Conservation (phyloP, 495 filamentous ascomycete species). For the Friedmanniomyces simplex region DNA sequence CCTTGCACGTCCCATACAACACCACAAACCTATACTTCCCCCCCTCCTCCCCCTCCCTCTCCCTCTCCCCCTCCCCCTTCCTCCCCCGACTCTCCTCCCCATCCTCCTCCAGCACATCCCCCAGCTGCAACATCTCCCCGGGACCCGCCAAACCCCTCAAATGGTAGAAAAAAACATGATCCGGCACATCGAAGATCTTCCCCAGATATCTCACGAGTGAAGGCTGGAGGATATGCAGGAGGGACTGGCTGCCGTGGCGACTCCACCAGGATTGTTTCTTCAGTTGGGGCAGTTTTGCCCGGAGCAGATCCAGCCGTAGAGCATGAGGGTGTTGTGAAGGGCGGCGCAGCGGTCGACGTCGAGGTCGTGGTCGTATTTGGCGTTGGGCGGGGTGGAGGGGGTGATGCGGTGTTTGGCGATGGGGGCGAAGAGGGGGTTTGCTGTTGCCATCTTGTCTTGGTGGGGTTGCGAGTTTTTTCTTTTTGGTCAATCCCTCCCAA, state of each 20-base stretch:
- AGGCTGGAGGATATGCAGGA: neutral
- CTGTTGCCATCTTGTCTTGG: neutral
- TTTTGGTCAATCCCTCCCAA: too few species aligned
- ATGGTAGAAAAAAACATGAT: slow-evolving; percentile 10
- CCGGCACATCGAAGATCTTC: slow-evolving; percentile 13
- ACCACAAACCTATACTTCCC: slow-evolving; percentile 10
- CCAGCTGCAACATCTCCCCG: slow-evolving; percentile 7
- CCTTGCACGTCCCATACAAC: neutral
- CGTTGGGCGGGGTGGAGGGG: neutral
- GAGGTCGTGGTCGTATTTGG: slow-evolving; percentile 18
- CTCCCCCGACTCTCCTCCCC: neutral
- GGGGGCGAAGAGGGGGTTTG: slow-evolving; percentile 11
- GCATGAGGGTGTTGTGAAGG: slow-evolving; percentile 36
- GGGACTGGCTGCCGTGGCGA: slow-evolving; percentile 1
- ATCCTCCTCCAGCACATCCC: slow-evolving; percentile 13
- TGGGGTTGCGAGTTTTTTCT: too few species aligned
- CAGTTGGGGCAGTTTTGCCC: neutral
- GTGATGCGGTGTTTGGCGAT: slow-evolving; percentile 10
- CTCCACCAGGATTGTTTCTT: slow-evolving; percentile 13
- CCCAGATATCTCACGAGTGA: neutral
- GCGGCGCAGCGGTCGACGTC: slow-evolving; percentile 35
- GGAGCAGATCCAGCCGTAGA: slow-evolving; percentile 27
- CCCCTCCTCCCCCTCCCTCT: neutral
- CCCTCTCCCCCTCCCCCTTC: slow-evolving; percentile 1
- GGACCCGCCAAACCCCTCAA: slow-evolving; percentile 2